Evolutionary conservation across 495 filamentous ascomycete species (phyloP).

Genomic region (Aspergillus nanangensis): DNA sequence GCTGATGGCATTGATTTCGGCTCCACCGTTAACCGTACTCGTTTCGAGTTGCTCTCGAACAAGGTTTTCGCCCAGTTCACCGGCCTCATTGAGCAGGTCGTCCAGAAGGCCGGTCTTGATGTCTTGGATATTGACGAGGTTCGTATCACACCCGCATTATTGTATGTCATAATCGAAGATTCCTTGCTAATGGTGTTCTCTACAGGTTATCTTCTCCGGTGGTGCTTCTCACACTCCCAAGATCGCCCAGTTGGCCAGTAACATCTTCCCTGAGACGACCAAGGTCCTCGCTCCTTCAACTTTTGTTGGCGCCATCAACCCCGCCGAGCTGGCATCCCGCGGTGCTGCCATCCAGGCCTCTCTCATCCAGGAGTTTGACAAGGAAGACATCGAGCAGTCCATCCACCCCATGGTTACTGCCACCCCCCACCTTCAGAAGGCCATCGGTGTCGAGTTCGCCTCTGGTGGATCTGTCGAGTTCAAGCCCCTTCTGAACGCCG

Average conservation of each 20-base stretch:
- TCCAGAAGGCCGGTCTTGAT: conserved; percentile 91
- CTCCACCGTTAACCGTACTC: conserved; percentile 84
- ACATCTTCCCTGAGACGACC: conserved; percentile 78
- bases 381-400: conserved; percentile 90
- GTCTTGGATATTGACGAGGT: conserved; percentile 88
- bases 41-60: conserved; percentile 83
- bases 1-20: conserved; percentile 85
- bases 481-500: conserved; percentile 68
- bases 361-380: conserved; percentile 85
- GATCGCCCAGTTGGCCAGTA: conserved; percentile 69
- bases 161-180: background rate
- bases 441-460: conserved; percentile 79
- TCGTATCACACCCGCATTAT: conserved; percentile 1
- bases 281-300: conserved; percentile 80
- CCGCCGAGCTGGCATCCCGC: conserved; percentile 80
- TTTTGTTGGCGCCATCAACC: conserved; percentile 74
- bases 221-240: conserved; percentile 91
- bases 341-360: conserved; percentile 95
- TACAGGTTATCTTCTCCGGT: conserved; percentile 79
- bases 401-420: conserved; percentile 94
- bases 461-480: conserved; percentile 63
- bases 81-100: conserved; percentile 72
- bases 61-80: conserved; percentile 86
- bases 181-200: too few relatives aligned
- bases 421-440: conserved; percentile 80